Evolutionary conservation across 805 yeast genomes (phyloP).

Genomic region (Cyberlindnera euphorbiae): DNA sequence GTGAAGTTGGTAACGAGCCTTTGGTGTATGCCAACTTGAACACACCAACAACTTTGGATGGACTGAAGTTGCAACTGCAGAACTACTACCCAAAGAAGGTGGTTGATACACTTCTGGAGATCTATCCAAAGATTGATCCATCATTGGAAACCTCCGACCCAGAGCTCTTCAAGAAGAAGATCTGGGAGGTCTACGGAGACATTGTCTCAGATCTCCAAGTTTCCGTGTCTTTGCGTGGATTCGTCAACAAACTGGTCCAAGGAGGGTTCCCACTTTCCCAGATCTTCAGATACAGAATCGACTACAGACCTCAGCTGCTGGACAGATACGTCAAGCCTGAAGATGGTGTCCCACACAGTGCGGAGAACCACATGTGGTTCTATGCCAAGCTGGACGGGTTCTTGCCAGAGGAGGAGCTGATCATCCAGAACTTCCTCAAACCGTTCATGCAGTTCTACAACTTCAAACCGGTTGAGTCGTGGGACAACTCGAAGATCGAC

Average conservation of each 20-base stretch:
- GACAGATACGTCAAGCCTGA: conserved; percentile 21
- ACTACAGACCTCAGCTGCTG: conserved; percentile 25
- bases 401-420: conserved; percentile 28
- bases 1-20: conserved; percentile 33
- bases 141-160: conserved; percentile 11
- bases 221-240: conserved; percentile 33
- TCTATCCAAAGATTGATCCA: conserved; percentile 21
- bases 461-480: conserved; percentile 20
- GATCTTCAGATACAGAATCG: conserved; percentile 29
- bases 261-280: conserved; percentile 25
- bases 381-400: conserved; percentile 18
- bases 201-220: conserved; percentile 37
- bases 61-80: conserved; percentile 16
- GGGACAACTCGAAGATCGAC: conserved; percentile 16
- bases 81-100: conserved; percentile 29
- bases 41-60: conserved; percentile 32
- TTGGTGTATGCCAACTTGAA: conserved; percentile 28
- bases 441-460: conserved; percentile 31
- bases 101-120: conserved; percentile 22
- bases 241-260: conserved; percentile 22
- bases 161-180: conserved; percentile 14
- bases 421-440: conserved; percentile 24
- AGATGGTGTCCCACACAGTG: conserved; percentile 11
- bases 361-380: conserved; percentile 14
- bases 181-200: conserved; percentile 29